A percentile compares a stretch with the other conserved stretches of the same genome.
Evolutionary conservation across 2,329 filamentous ascomycete genomes (phyloP).

Genomic region (Alternaria gaisen): DNA sequence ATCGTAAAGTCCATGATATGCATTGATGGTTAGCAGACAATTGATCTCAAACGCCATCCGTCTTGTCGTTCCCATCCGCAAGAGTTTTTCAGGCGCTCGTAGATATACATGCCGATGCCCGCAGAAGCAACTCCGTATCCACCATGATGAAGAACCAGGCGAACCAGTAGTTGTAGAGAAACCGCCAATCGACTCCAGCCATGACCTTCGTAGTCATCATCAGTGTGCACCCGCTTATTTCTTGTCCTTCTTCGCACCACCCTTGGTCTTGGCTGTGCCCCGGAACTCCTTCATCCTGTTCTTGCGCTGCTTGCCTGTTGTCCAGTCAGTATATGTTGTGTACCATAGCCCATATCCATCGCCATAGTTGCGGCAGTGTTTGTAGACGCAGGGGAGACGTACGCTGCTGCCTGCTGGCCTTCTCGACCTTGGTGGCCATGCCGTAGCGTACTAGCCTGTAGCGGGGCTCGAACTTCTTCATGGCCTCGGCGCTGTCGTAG

Average conservation of each 20-base stretch:
- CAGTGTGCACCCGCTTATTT: conserved; percentile 53
- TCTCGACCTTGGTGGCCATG: conserved; percentile 93
- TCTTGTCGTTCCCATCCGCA: conserved; percentile 49
- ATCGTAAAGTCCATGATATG: conserved; percentile 52
- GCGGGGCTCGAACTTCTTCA: conserved; percentile 99
- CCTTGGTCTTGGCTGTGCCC: conserved; percentile 98
- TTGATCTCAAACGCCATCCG: conserved; percentile 52
- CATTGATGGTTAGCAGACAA: conserved; percentile 52
- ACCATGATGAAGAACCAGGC: conserved; percentile 45
- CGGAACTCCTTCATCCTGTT: conserved; percentile 99
- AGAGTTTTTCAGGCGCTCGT: conserved; percentile 51
- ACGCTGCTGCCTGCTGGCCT: conserved; percentile 98
- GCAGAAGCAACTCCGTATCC: conserved; percentile 46
- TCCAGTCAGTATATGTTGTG: conserved; percentile 41
- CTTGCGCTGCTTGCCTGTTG: conserved; percentile 99
- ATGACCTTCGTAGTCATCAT: conserved; percentile 42
- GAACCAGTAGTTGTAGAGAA: conserved; percentile 45
- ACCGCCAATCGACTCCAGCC: conserved; percentile 43
- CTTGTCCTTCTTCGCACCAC: conserved; percentile 91
- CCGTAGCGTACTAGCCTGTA: conserved; percentile 97
- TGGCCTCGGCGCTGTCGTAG: conserved; percentile 96
- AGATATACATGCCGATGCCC: conserved; percentile 52
- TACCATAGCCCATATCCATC: conserved; percentile 12
- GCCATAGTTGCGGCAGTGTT: conserved; percentile 14
- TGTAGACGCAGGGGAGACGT: conserved; percentile 61